Percentiles rank a stretch among this genome's conserved stretches.
Evolutionary conservation across 805 yeast species (phyloP).

Genomic region (Wickerhamia fluorescens): DNA sequence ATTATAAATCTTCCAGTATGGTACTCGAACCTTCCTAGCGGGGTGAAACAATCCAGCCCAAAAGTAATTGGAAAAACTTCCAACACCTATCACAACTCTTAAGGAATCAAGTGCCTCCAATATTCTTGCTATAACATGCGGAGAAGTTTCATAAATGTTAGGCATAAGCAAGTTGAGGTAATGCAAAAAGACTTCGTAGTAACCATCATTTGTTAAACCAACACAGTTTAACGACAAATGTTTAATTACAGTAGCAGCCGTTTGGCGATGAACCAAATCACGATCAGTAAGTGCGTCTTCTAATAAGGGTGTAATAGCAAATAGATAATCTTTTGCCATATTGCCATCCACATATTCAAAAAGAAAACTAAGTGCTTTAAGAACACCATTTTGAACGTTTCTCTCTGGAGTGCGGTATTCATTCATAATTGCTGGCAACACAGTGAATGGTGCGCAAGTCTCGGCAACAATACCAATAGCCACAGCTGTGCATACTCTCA

Average conservation of each 20-base stretch:
- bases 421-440: conserved; percentile 90
- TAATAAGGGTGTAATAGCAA: conserved; percentile 67
- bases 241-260: conserved; percentile 81
- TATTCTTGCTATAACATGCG: conserved; percentile 83
- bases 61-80: conserved; percentile 63
- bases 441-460: conserved; percentile 87
- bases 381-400: conserved; percentile 91
- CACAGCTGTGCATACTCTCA: conserved; percentile 94
- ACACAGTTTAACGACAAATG: conserved; percentile 75
- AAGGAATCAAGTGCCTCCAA: conserved; percentile 74
- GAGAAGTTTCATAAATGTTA: conserved; percentile 88
- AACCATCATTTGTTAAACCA: conserved; percentile 69
- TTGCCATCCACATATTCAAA: conserved; percentile 81
- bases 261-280: conserved; percentile 90
- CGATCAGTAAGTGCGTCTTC: conserved; percentile 89
- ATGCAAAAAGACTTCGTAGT: conserved; percentile 61
- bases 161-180: conserved; percentile 78
- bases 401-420: conserved; percentile 89
- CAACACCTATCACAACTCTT: conserved; percentile 68
- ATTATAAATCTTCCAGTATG: conserved; percentile 85
- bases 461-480: conserved; percentile 97
- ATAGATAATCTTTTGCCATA: conserved; percentile 75
- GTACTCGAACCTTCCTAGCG: conserved; percentile 74
- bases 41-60: conserved; percentile 93
- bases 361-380: conserved; percentile 84